These are phyloP conservation scores for Chaetomium cochliodes DNA, from an alignment of 495 filamentous ascomycete species.

Conservation along the genomic window DNA sequence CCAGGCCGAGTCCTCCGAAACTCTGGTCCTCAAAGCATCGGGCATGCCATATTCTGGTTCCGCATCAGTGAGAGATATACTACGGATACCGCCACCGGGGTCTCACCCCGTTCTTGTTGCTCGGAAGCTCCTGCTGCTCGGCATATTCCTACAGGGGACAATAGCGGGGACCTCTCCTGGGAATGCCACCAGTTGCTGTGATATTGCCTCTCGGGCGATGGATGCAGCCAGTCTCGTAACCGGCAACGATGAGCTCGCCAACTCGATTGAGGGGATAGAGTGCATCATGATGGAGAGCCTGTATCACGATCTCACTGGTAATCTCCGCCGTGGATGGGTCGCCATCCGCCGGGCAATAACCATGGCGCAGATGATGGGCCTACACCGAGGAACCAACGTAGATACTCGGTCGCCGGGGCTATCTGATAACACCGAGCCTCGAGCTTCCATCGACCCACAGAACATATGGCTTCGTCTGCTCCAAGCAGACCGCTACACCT, in stretches of 20 bases:
- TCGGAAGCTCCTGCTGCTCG: constrained; percentile 46
- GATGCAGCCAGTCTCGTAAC: constrained; percentile 49
- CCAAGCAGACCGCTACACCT: constrained; percentile 36
- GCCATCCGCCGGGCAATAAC: constrained; percentile 46
- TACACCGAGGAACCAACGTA: constrained; percentile 32
- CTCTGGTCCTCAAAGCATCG: constrained; percentile 12
- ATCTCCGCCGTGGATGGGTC: constrained; percentile 47
- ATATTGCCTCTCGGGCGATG: constrained; percentile 39
- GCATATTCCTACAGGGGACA: constrained; percentile 41
- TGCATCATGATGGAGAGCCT: constrained; percentile 52
- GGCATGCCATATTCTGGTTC: constrained; percentile 31
- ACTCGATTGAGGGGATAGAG: constrained; percentile 49
- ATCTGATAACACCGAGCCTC: constrained; percentile 17
- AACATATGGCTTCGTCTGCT: constrained; percentile 40
- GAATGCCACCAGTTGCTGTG: constrained; percentile 24
- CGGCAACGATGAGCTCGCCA: constrained; percentile 49
- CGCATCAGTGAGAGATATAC: neutral
- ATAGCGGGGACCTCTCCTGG: constrained; percentile 29
- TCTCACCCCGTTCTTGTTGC: constrained; percentile 50
- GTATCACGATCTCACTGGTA: constrained; percentile 49
- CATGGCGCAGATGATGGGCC: constrained; percentile 47
- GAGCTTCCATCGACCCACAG: constrained; percentile 21
- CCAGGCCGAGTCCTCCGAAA: constrained; percentile 8
- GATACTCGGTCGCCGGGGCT: constrained; percentile 11
- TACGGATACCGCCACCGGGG: constrained; percentile 34